Conservation (phyloP, 176 grass and related monocot genomes). For the Areca catechu region DNA sequence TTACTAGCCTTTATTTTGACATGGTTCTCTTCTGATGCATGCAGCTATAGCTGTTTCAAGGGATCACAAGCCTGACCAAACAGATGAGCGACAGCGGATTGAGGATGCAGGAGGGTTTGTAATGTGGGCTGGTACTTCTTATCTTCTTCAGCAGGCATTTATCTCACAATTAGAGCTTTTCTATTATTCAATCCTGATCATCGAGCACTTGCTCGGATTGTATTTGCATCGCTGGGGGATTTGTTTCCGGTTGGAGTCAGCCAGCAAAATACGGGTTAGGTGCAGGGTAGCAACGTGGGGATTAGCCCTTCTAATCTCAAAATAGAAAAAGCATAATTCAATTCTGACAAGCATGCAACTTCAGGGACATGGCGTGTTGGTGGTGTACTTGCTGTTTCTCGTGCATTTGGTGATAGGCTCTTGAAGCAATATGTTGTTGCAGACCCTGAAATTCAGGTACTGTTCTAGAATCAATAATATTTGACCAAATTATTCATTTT, state of each 20-base stretch:
- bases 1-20: background rate
- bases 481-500: no score
- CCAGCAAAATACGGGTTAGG: background rate
- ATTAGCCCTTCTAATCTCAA: no score
- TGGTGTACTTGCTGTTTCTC: conserved; percentile 17
- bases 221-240: background rate
- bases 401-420: conserved; percentile 20
- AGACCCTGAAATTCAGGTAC: conserved; percentile 12
- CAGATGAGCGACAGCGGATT: conserved; percentile 9
- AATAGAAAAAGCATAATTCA: background rate
- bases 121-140: conserved; percentile 10
- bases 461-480: background rate
- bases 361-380: conserved; percentile 16
- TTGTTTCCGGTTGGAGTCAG: background rate
- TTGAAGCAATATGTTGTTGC: conserved; percentile 19
- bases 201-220: background rate
- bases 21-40: background rate
- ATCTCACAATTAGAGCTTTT: no score
- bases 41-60: conserved; percentile 17
- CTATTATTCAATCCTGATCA: no score
- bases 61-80: conserved; percentile 15
- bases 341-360: background rate
- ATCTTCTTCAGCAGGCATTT: background rate
- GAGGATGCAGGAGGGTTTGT: conserved; percentile 17
- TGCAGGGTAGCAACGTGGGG: no score